Evolutionary conservation across 441 rosid species (phyloP).

Genomic region (Croton setiger): DNA sequence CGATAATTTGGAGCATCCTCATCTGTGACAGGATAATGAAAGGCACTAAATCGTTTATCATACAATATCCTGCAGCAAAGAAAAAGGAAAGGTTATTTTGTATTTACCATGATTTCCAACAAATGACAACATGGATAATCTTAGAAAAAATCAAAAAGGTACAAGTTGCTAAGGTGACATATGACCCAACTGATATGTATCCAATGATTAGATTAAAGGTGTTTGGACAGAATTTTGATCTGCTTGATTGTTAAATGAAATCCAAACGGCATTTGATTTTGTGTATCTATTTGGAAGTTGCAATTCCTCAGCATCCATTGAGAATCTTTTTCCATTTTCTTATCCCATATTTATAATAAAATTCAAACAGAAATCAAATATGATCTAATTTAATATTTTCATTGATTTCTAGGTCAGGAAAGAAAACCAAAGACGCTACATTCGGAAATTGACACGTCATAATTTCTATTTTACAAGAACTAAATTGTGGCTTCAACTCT

Average conservation of each 20-base stretch:
- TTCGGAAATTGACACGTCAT: neutral
- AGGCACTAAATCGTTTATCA: slow-evolving; percentile 87
- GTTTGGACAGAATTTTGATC: too few species aligned
- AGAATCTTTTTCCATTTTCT: neutral
- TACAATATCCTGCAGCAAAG: slow-evolving; percentile 67
- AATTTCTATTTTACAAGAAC: neutral
- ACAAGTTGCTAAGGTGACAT: too few species aligned
- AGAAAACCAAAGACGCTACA: neutral
- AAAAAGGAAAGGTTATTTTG: neutral
- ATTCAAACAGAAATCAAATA: neutral
- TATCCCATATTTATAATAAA: neutral
- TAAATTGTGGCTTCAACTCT: neutral
- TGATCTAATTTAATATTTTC: neutral
- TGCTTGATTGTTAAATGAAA: too few species aligned
- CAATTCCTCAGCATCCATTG: neutral
- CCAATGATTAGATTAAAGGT: too few species aligned
- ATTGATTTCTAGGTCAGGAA: neutral
- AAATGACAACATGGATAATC: neutral
- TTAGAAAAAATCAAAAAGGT: neutral
- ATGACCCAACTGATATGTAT: too few species aligned
- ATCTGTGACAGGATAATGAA: slow-evolving; percentile 91
- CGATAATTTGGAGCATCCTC: slow-evolving; percentile 99
- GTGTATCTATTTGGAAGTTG: neutral
- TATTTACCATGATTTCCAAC: neutral
- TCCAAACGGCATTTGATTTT: too few species aligned